Evolutionary conservation across 2,329 filamentous ascomycete species (phyloP), one percentile per base, ranked within the genome.

Genomic region (Colletotrichum falcatum): DNA sequence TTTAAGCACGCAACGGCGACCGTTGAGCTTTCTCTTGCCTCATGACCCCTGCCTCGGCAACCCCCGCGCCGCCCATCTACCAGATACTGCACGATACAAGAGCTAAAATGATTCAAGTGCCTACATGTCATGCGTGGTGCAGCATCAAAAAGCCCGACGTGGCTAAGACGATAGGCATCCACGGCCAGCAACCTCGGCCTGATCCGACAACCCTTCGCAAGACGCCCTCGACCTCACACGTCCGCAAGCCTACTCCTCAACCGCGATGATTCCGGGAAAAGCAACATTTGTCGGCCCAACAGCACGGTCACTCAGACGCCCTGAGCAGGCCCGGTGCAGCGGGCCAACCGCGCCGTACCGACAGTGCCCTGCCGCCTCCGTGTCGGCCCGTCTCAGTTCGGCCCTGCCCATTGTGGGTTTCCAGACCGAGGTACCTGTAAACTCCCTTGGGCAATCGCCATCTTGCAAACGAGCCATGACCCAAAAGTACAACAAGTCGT

Each of bases 331-430:
- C 66, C 66, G 56, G 61, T 2, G 55, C 55, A 39, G 61, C 63
- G 66, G 66, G n/a, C n/a, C n/a, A n/a, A n/a, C n/a, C n/a, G n/a
- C 49, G 56, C 66, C 66, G 42, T 58, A 35, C 55, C 56, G 55
- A 14, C 54, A 56, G 30, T 42, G 55, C 37, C 55, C 54, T 48
- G 35, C 56, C 48, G 56, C 51, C 33, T 48, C 59, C 44, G 59
- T 28, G 35, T 39, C 59, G n/a, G 20, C 18, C 63, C 56, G 56
- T 37, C 5, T 56, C 49, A 26, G 46, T 44, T 53, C 56, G 56
- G 42, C 26, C 28, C 56, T 55, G 56, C 56, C 56, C 28, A 26
- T 51, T 37, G 60, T 14, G 26, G 20, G 39, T 60, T 54, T 46
- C 20, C 12, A 39, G 56, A 48, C 30, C 20, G 30, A 26, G 18